These are phyloP conservation scores for Xylariaceae sp. DNA, from an alignment of 2,329 filamentous ascomycete species.

Conservation along the genomic window DNA sequence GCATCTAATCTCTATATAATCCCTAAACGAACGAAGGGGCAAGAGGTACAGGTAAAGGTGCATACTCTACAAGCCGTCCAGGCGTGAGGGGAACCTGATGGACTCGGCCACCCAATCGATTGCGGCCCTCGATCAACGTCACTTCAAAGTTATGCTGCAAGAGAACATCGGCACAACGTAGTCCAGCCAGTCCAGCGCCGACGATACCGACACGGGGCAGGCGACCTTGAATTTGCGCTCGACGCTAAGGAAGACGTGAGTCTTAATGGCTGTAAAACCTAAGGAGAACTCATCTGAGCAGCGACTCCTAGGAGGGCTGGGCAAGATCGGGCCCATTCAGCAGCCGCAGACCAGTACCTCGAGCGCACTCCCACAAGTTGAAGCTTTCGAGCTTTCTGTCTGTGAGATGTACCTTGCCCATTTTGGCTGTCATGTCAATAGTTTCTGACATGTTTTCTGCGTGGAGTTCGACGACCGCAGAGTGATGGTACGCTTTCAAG, in stretches of 20 bases:
- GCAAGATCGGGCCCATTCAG: constrained; percentile 37
- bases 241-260: constrained; percentile 38
- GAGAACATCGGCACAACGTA: constrained; percentile 74
- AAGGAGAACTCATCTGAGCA: constrained; percentile 40
- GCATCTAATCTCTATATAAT: not conserved
- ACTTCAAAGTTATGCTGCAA: constrained; percentile 70
- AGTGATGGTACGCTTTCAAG: constrained; percentile 50
- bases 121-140: constrained; percentile 72
- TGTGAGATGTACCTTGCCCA: constrained; percentile 47
- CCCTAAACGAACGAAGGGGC: not conserved
- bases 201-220: constrained; percentile 69
- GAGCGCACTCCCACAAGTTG: constrained; percentile 39
- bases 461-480: constrained; percentile 44
- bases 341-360: constrained; percentile 32
- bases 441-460: constrained; percentile 41
- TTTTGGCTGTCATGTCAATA: constrained; percentile 42
- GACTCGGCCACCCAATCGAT: constrained; percentile 71
- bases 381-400: constrained; percentile 37
- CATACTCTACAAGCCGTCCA: constrained; percentile 53
- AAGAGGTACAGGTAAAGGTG: not conserved
- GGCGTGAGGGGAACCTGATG: constrained; percentile 57
- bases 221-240: constrained; percentile 35
- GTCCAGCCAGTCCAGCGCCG: constrained; percentile 72
- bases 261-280: constrained; percentile 26
- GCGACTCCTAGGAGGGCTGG: constrained; percentile 39